Percentiles rank a stretch among this genome's conserved stretches.
Conservation (phyloP, 2,329 filamentous ascomycete species). For the Penicillium olsonii region DNA sequence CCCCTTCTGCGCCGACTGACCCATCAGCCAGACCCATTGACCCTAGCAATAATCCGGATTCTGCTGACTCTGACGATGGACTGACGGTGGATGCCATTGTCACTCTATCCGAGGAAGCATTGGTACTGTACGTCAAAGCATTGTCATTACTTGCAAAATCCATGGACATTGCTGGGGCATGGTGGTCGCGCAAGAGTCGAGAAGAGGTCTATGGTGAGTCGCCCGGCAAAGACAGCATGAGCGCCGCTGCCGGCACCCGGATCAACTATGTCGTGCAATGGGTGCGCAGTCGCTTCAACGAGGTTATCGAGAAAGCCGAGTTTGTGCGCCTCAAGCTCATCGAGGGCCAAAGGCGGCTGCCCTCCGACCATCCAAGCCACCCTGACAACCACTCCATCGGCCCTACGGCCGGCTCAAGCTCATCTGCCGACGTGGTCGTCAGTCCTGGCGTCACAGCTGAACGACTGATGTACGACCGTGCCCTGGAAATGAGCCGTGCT, state of each 20-base stretch:
- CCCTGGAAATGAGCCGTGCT: slow-evolving; percentile 91
- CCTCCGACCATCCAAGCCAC: slow-evolving; percentile 81
- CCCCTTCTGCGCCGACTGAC: slow-evolving; percentile 63
- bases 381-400: slow-evolving; percentile 72
- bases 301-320: slow-evolving; percentile 94
- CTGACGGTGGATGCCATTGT: slow-evolving; percentile 85
- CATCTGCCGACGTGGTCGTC: slow-evolving; percentile 75
- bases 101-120: slow-evolving; percentile 84
- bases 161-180: slow-evolving; percentile 90
- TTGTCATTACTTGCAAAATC: slow-evolving; percentile 86
- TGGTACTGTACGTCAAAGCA: slow-evolving; percentile 95
- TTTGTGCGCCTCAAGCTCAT: slow-evolving; percentile 85
- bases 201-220: slow-evolving; percentile 56
- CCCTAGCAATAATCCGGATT: slow-evolving; percentile 45
- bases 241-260: slow-evolving; percentile 61
- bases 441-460: slow-evolving; percentile 90
- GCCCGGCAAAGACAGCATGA: slow-evolving; percentile 46
- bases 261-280: slow-evolving; percentile 96
- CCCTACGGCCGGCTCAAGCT: slow-evolving; percentile 59
- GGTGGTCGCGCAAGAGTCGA: slow-evolving; percentile 83
- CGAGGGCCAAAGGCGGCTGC: slow-evolving; percentile 81
- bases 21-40: slow-evolving; percentile 28
- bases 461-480: slow-evolving; percentile 96
- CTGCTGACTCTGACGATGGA: slow-evolving; percentile 61
- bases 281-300: slow-evolving; percentile 92